A percentile compares a stretch with the other conserved stretches of the same genome.
Evolutionary conservation across 2,329 filamentous ascomycete genomes (phyloP).

Genomic region (Karstenula rhodostoma): DNA sequence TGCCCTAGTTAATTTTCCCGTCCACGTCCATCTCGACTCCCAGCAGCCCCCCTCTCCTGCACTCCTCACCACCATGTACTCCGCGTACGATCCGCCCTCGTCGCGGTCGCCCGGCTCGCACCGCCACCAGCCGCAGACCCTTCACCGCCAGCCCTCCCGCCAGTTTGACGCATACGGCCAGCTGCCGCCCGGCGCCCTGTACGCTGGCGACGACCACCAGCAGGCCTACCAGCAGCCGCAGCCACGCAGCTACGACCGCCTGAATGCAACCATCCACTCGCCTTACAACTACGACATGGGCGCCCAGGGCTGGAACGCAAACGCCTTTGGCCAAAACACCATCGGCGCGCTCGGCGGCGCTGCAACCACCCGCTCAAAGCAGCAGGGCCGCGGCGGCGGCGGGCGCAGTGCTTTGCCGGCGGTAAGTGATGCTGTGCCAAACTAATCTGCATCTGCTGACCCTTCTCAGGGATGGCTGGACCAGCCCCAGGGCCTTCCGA

Average conservation of each 20-base stretch:
- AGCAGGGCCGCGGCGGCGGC: constrained; percentile 62
- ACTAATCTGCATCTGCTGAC: neutral
- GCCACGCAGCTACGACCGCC: constrained; percentile 67
- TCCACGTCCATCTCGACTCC: constrained; percentile 22
- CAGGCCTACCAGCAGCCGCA: constrained; percentile 57
- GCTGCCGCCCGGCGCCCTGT: constrained; percentile 69
- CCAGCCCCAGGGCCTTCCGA: constrained; percentile 56
- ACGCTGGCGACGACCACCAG: constrained; percentile 72
- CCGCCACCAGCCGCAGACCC: constrained; percentile 66
- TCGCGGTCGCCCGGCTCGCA: constrained; percentile 79
- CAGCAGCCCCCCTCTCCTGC: constrained; percentile 23
- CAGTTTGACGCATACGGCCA: constrained; percentile 78
- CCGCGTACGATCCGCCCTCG: constrained; percentile 47
- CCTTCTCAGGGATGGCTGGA: constrained; percentile 69
- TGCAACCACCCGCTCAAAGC: constrained; percentile 61
- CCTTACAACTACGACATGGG: constrained; percentile 74
- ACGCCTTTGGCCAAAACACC: constrained; percentile 72
- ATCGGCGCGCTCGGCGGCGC: constrained; percentile 67
- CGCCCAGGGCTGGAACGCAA: constrained; percentile 80
- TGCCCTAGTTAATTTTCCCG: constrained; percentile 35
- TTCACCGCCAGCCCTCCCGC: constrained; percentile 77
- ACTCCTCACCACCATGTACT: constrained; percentile 42
- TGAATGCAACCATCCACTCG: constrained; percentile 64
- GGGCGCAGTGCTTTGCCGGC: constrained; percentile 71
- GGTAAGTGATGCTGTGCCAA: constrained; percentile 62